A percentile compares a stretch with the other conserved stretches of the same genome.
Conservation (phyloP, 257 asterid species). For the Ajuga chamaepitys region DNA sequence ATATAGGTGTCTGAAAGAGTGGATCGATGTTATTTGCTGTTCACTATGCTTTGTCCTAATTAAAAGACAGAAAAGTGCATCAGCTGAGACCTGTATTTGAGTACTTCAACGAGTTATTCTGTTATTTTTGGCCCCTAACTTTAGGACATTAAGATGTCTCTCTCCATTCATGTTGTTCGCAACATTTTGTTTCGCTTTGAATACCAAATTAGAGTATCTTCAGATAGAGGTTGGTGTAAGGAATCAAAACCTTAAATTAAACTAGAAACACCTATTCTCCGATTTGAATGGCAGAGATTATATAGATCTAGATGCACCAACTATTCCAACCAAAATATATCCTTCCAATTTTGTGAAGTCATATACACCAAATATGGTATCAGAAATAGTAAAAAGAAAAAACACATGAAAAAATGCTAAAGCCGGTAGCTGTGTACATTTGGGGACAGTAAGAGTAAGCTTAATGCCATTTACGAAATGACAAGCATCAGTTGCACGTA, state of each 20-base stretch:
- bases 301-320: neutral
- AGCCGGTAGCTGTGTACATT: no score
- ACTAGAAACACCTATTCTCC: neutral
- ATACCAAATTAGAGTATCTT: neutral
- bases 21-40: neutral
- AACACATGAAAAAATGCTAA: neutral
- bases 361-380: neutral
- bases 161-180: neutral
- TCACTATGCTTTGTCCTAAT: neutral
- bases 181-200: neutral
- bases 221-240: neutral
- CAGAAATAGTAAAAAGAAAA: neutral
- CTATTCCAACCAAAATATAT: neutral
- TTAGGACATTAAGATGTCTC: neutral
- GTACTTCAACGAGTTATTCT: neutral
- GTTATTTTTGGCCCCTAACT: neutral
- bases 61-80: neutral
- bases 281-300: neutral
- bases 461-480: no score
- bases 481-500: no score
- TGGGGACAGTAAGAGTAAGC: no score
- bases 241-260: neutral
- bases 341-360: neutral
- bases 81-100: neutral
- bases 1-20: neutral